Base-by-base conservation (phyloP, 768 basidiomycete genomes). In the Lactarius evosmus region DNA sequence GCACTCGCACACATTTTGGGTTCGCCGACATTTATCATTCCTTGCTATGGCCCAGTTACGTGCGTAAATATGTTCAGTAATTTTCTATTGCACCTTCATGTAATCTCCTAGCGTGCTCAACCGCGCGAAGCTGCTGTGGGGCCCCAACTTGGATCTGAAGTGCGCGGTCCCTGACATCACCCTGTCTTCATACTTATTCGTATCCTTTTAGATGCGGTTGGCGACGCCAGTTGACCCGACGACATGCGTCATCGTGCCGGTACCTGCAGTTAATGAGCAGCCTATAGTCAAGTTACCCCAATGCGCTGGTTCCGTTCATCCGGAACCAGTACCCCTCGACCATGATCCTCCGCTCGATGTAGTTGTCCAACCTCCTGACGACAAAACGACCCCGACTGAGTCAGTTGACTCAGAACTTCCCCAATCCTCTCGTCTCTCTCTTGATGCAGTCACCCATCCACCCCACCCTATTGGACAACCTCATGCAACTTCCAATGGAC, bases 251-350 rank as follows among this genome's bases (percentile, higher is more conserved):
- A n/a, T 49, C 7, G 33, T 33, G 6, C 53, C 29, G 5, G 3
- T 49, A 4, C 30, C 29, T 41, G 5, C 30, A 29, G 8, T 11
- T 25, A 30, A 41, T 12, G 53, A 17, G 14, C 17, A 38, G 0
- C 46, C 17, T 9, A 25, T 61, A 9, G 55, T 52, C 32, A 53
- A 44, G 27, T 29, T 52, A 7, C 60, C 64, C 19, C 36, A 44
- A 52, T 30, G 14, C 12, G 4, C 46, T 2, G 11, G 16, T 33
- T 49, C 16, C 19, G 4, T 30, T 27, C 19, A 50, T 33, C 58
- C 8, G 52, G 27, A 50, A 3, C 9, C 22, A 32, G 12, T 9
- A 17, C 41, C n/a, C 1, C 22, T 27, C 8, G 29, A 50, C 0
- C 16, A 46, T 9, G 41, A 32, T 30, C 30, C 40, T 6, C 29